Percentiles rank a stretch among this genome's conserved stretches.
phyloP scores from a whole-genome alignment of 345 rosid genomes.

The Eucalyptus sp. region DNA sequence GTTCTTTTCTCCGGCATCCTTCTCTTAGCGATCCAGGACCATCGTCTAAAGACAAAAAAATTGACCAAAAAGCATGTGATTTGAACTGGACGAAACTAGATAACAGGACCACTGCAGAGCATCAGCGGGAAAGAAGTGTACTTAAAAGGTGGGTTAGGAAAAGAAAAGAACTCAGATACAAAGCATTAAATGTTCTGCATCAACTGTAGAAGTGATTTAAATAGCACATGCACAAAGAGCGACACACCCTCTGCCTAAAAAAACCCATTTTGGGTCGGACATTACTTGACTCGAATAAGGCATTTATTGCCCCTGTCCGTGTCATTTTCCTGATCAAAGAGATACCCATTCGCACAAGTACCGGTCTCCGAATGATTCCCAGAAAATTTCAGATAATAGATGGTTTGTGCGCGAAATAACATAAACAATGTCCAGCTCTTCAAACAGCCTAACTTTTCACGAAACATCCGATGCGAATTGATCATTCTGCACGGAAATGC shows the following conservation, averaged over 20 bases:
- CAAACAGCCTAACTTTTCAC: not conserved
- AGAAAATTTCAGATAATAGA: not conserved
- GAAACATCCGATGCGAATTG: not conserved
- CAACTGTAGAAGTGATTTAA: not conserved
- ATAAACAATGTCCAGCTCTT: not conserved
- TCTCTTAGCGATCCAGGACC: slow-evolving; percentile 85
- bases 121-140: not conserved
- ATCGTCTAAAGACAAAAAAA: slow-evolving; percentile 33
- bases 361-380: not conserved
- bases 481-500: not conserved
- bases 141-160: not conserved
- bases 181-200: not conserved
- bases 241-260: not conserved
- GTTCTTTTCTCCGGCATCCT: slow-evolving; percentile 70
- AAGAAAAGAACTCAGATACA: not conserved
- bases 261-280: not conserved
- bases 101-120: not conserved
- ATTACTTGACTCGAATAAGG: not conserved
- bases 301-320: not conserved
- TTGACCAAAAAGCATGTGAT: not conserved
- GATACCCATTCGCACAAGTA: not conserved
- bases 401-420: not conserved
- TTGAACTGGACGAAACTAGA: not conserved
- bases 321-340: not conserved
- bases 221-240: not conserved